phyloP scores from a whole-genome alignment of 148 eudicot genomes.

The Rhododendron ovatum region DNA sequence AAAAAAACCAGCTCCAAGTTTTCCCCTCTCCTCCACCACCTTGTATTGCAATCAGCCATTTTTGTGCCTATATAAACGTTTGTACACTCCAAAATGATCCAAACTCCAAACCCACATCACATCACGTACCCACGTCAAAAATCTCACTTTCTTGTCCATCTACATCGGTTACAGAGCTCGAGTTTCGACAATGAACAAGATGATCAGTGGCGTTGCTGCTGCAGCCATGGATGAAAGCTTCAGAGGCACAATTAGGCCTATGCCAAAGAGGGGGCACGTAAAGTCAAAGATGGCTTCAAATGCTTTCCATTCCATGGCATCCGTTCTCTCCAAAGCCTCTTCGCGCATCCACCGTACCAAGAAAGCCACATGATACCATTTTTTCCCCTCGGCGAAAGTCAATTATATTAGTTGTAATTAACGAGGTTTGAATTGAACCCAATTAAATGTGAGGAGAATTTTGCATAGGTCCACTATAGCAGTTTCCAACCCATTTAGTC shows the following conservation, averaged over 20 bases:
- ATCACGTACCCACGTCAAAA: neutral
- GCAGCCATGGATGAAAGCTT: constrained; percentile 18
- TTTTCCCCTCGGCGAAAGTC: too few species aligned
- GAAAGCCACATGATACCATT: neutral
- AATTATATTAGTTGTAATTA: too few species aligned
- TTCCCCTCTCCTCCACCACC: neutral
- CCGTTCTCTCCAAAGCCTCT: constrained; percentile 19
- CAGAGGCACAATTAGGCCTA: constrained; percentile 16
- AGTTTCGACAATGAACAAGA: constrained; percentile 20
- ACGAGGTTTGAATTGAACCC: too few species aligned
- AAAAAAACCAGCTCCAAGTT: neutral
- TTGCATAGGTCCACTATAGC: too few species aligned
- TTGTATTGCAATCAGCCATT: neutral
- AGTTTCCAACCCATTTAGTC: too few species aligned
- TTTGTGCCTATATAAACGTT: neutral
- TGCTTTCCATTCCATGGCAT: constrained; percentile 37
- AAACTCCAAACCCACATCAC: neutral
- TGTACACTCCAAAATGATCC: neutral
- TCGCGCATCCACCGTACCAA: constrained; percentile 7
- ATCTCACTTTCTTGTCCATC: neutral
- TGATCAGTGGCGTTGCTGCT: constrained; percentile 15
- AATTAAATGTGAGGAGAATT: too few species aligned
- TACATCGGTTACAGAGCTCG: neutral
- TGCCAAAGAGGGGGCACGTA: constrained; percentile 51
- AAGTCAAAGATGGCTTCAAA: constrained; percentile 42